These are phyloP conservation scores for Fusarium haematococcum DNA, from an alignment of 2,329 filamentous ascomycete genomes.

Conservation along the genomic window DNA sequence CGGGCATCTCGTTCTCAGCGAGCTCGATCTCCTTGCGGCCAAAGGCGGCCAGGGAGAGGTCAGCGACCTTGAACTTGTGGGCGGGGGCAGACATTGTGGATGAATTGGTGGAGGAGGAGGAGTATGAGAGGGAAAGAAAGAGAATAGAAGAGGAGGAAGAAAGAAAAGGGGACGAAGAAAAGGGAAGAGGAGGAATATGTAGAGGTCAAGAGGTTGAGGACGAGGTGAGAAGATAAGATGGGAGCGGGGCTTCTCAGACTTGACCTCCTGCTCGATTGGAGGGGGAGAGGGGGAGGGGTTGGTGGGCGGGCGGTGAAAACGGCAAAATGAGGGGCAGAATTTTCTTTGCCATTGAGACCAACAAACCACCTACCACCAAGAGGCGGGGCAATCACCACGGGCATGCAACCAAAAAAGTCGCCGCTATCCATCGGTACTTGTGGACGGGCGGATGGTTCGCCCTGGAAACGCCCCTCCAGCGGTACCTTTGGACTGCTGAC, in stretches of 20 bases:
- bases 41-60: constrained; percentile 97
- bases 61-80: constrained; percentile 97
- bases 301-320: constrained; percentile 43
- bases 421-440: constrained; percentile 23
- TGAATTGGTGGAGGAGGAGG: constrained; percentile 41
- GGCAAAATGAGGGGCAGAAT: constrained; percentile 48
- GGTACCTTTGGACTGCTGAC: constrained; percentile 5
- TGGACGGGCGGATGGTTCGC: constrained; percentile 21
- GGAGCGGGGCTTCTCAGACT: constrained; percentile 36
- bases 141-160: constrained; percentile 31
- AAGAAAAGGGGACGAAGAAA: constrained; percentile 22
- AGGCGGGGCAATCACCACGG: constrained; percentile 27
- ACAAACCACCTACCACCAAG: constrained; percentile 5
- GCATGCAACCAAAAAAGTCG: constrained; percentile 1
- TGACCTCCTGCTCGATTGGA: constrained; percentile 19
- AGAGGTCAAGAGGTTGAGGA: constrained; percentile 29
- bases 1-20: constrained; percentile 96
- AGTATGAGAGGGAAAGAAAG: constrained; percentile 40
- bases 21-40: constrained; percentile 99
- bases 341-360: constrained; percentile 37
- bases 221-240: constrained; percentile 37
- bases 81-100: constrained; percentile 80
- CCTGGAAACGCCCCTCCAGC: constrained; percentile 12
- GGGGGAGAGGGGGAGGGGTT: constrained; percentile 30
- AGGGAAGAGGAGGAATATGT: constrained; percentile 38